Evolutionary conservation across 2,329 filamentous ascomycete genomes (phyloP), one percentile per base, ranked within the genome.

Genomic region (Zasmidium cellare): DNA sequence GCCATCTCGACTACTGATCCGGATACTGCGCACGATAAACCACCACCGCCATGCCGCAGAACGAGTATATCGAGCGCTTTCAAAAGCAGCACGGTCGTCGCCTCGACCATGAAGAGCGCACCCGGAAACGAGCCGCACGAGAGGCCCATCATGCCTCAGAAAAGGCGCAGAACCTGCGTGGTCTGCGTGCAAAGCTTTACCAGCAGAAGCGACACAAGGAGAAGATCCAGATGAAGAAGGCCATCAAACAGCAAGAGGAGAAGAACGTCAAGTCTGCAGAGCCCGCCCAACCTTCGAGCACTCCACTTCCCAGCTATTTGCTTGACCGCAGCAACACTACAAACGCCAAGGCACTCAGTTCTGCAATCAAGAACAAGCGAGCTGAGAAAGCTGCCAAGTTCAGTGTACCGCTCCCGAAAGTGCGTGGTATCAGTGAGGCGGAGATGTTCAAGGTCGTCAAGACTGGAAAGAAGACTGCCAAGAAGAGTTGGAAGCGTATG

Each of bases 401-500:
- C 74, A 85, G 84, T 28, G 94, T 97, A 41, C 94, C 94, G 1
- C 76, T 99, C 71, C 94, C 94, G 35, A 97, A 96, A 79, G 94
- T 97, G 46, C 86, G 90, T 70, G 93, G 91, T 64, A 97, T 97
- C 68, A 87, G 85, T 66, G 93, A 97, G 80, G 91, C 96, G 82
- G 93, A 96, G 80, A 93, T 97, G 89, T 97, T 97, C 82, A 93
- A 91, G 78, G 92, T 96, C 14, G 87, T 97, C 71, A 92, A 92
- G 80, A 97, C 93, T 28, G 93, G 94, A 69, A 96, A 96, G 85
- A 97, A 96, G 83, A 91, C 88, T 1, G 82, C 87, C 56, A 92
- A 96, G 84, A 96, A 94, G 82, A 82, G 82, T 57, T 82, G 87
- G 87, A 90, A 90, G 79, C 77, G 87, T 35, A 87, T 87, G 81